phyloP scores from a whole-genome alignment of 2,329 filamentous ascomycete species.

The Ophiognomonia clavigignenti-juglandacearum region DNA sequence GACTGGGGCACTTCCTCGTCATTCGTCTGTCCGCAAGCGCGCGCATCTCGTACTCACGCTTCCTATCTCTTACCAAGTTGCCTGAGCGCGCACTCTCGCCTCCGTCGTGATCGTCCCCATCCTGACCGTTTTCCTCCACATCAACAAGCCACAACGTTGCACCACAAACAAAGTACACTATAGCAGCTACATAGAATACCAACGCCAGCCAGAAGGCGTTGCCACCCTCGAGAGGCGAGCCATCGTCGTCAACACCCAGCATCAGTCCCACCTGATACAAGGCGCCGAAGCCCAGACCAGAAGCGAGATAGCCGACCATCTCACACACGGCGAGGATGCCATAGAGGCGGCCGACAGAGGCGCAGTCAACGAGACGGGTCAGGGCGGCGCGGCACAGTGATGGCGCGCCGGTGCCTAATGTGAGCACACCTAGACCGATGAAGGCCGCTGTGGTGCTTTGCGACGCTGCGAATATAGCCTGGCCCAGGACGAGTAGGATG shows the following conservation, averaged over 20 bases:
- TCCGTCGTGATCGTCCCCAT: neutral
- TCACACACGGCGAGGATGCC: conserved; percentile 7
- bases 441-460: neutral
- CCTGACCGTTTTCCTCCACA: neutral
- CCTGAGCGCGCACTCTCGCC: neutral
- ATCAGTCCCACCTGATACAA: conserved; percentile 2
- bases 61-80: neutral
- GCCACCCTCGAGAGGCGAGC: neutral
- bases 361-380: neutral
- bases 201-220: neutral
- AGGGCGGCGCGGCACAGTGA: conserved; percentile 8
- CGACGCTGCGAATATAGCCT: conserved; percentile 1
- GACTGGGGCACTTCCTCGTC: conserved; percentile 3
- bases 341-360: conserved; percentile 2
- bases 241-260: neutral
- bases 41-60: conserved; percentile 4
- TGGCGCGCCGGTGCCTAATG: conserved; percentile 10
- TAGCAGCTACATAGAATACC: conserved; percentile 7
- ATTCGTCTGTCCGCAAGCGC: conserved; percentile 1
- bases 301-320: conserved; percentile 3
- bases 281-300: conserved; percentile 1
- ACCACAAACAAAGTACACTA: conserved; percentile 1
- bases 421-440: conserved; percentile 9
- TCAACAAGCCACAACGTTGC: conserved; percentile 1
- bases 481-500: conserved; percentile 1